phyloP scores from a whole-genome alignment of 495 filamentous ascomycete genomes.

The Daldinia concentrica region DNA sequence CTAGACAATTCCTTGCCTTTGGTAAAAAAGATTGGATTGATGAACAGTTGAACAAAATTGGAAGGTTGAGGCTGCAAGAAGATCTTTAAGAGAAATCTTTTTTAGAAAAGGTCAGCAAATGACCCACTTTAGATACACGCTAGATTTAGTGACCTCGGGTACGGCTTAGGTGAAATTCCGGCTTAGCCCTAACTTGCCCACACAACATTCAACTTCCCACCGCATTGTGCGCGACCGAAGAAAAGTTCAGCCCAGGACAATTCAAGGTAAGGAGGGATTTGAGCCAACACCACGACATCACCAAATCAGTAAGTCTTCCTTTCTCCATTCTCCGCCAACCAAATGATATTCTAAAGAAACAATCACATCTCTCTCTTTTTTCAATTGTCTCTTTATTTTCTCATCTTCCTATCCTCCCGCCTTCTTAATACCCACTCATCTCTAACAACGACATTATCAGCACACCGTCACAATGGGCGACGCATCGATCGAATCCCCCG shows the following conservation, averaged over 20 bases:
- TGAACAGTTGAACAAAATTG: background rate
- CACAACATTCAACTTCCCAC: constrained; percentile 40
- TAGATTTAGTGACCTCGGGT: constrained; percentile 30
- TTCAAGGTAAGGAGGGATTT: constrained; percentile 40
- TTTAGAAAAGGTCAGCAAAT: constrained; percentile 24
- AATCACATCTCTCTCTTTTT: background rate
- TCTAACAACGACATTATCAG: constrained; percentile 39
- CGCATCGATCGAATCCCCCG: constrained; percentile 73
- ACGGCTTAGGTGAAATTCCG: constrained; percentile 35
- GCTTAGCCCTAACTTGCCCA: constrained; percentile 42
- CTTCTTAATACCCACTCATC: constrained; percentile 2
- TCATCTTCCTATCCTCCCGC: background rate
- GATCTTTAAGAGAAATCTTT: constrained; percentile 4
- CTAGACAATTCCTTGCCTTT: background rate
- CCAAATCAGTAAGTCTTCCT: constrained; percentile 37
- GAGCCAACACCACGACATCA: constrained; percentile 39
- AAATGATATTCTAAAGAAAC: background rate
- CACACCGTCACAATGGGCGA: constrained; percentile 59
- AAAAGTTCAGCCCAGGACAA: constrained; percentile 39
- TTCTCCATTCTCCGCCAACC: background rate
- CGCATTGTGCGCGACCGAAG: constrained; percentile 31
- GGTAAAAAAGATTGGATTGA: background rate
- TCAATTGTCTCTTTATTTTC: constrained; percentile 1
- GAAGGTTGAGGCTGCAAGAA: constrained; percentile 6
- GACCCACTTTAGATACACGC: background rate